Conservation (phyloP, 192 early-diverging fungal species). For the Coemansia sp. region DNA sequence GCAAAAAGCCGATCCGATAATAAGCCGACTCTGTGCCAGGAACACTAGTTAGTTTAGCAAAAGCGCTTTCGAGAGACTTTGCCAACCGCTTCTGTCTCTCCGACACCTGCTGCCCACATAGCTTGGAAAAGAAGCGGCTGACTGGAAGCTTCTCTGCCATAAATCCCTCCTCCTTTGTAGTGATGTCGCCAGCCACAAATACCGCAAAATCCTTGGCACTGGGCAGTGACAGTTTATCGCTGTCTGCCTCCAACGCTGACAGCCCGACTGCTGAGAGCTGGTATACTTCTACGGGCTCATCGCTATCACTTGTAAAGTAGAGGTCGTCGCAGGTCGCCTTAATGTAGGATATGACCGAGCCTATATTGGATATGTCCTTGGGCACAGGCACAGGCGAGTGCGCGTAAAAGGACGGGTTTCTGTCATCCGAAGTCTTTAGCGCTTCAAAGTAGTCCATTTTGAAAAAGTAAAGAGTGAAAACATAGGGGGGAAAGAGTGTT, state of each 20-base stretch:
- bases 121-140: slow-evolving; percentile 17
- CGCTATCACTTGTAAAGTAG: slow-evolving; percentile 51
- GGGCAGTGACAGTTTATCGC: slow-evolving; percentile 38
- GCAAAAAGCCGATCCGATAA: slow-evolving; percentile 40
- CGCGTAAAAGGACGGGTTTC: slow-evolving; percentile 12
- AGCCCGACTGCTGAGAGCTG: slow-evolving; percentile 34
- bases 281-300: slow-evolving; percentile 52
- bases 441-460: slow-evolving; percentile 53
- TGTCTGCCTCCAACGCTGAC: slow-evolving; percentile 23
- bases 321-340: slow-evolving; percentile 43
- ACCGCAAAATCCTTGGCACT: slow-evolving; percentile 38
- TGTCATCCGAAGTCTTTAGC: slow-evolving; percentile 26
- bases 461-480: not conserved
- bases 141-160: slow-evolving; percentile 31
- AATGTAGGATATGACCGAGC: slow-evolving; percentile 32
- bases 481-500: not conserved
- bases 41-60: slow-evolving; percentile 8
- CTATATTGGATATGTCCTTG: slow-evolving; percentile 13
- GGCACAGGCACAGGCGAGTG: slow-evolving; percentile 41
- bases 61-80: slow-evolving; percentile 20
- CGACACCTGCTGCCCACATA: slow-evolving; percentile 38
- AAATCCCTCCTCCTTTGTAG: slow-evolving; percentile 29
- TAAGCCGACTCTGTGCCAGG: slow-evolving; percentile 32
- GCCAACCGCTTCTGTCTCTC: slow-evolving; percentile 41
- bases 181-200: slow-evolving; percentile 31